Evolutionary conservation across 352 stramenopile species (phyloP), one percentile per base, ranked within the genome.

Genomic region (Phytophthora fragariaefolia): DNA sequence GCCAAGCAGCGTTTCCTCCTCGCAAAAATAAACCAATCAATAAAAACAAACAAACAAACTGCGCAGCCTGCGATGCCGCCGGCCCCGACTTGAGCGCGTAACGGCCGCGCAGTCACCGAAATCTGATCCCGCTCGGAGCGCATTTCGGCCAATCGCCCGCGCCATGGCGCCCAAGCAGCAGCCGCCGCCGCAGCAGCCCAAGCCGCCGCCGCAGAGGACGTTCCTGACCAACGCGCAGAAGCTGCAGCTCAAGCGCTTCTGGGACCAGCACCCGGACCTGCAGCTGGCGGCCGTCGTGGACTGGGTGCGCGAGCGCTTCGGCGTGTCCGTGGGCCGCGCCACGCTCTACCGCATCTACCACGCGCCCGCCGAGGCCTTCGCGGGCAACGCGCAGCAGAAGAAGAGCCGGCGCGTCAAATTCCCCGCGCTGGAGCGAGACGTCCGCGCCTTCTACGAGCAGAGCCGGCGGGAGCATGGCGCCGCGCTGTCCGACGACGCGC

Each of bases 331-430:
- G 40, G 74, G 76, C 43, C 76, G 76, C 55, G 70, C 73, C 36
- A 81, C 76, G 58, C 76, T 83, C 54, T 81, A 83, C 73, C 76
- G 76, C 66, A 83, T 83, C 49, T 64, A 71, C 50, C 70, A 76
- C 55, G 52, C 69, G 18, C 63, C 69, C 9, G 60, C 36, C 51
- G 51, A 57, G 30, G 45, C 62, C 22, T 83, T 83, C 51, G 47
- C 63, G 8, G 76, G 76, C 34, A 63, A 71, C 17, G 58, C 47
- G 36, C 63, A 56, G 42, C 63, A 67, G 24, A 83, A 83, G 65
- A 83, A 83, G 53, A 17, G 34, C 2, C 57, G 76, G 10, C 66
- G 76, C 45, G 76, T 83, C 70, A 83, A 83, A 63, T 83, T 80
- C 53, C 76, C 76, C 1, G 73, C 22, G 23, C 60, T 83, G 23